Conservation (phyloP, 371 early-diverging fungal genomes). For the Lichtheimia hyalospora region DNA sequence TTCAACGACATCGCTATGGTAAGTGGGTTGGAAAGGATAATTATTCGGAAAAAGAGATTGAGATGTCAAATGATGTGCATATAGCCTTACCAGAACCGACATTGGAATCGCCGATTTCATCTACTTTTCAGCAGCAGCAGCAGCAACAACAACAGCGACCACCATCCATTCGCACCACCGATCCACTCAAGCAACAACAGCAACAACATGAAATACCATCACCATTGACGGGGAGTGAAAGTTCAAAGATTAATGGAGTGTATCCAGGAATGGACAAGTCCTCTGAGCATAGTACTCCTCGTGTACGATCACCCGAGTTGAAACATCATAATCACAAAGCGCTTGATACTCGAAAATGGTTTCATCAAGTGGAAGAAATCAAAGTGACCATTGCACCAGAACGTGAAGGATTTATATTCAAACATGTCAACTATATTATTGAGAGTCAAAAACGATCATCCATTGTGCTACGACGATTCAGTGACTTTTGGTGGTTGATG, state of each 20-base stretch:
- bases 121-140: conserved; percentile 1
- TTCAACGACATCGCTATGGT: conserved; percentile 21
- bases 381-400: conserved; percentile 73
- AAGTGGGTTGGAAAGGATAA: background rate
- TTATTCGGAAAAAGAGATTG: background rate
- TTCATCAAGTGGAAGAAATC: conserved; percentile 53
- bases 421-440: conserved; percentile 51
- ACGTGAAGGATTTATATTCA: conserved; percentile 55
- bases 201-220: conserved; percentile 2
- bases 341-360: conserved; percentile 35
- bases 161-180: background rate
- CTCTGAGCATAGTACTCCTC: background rate
- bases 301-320: background rate
- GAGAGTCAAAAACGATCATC: conserved; percentile 45
- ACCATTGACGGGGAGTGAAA: background rate
- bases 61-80: conserved; percentile 4
- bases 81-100: conserved; percentile 3
- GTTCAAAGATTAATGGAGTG: conserved; percentile 1
- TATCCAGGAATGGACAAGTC: conserved; percentile 13
- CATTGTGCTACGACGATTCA: conserved; percentile 45
- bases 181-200: conserved; percentile 7
- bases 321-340: background rate
- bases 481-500: conserved; percentile 49
- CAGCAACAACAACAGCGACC: background rate
- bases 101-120: conserved; percentile 5